Evolutionary conservation across 768 basidiomycete genomes (phyloP).

Genomic region (Tulasnella sp.): DNA sequence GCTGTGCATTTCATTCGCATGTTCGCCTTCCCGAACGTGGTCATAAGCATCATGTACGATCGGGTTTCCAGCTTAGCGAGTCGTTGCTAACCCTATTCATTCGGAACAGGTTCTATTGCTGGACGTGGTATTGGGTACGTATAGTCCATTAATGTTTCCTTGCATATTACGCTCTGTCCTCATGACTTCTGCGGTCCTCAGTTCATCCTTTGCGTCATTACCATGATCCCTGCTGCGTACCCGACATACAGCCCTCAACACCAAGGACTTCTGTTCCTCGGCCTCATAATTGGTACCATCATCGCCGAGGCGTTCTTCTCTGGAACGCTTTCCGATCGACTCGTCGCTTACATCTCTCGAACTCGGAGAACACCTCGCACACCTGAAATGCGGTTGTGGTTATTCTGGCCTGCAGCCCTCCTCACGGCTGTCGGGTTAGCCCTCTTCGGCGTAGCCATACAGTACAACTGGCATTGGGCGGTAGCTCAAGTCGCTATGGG

Average conservation of each 20-base stretch:
- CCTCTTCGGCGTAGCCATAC: constrained; percentile 17
- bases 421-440: constrained; percentile 17
- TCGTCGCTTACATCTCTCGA: constrained; percentile 16
- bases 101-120: constrained; percentile 19
- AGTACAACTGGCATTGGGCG: constrained; percentile 21
- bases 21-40: constrained; percentile 22
- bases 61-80: not conserved
- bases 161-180: not conserved
- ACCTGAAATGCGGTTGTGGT: constrained; percentile 23
- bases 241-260: constrained; percentile 15
- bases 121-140: constrained; percentile 24
- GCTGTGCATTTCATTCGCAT: constrained; percentile 15
- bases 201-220: constrained; percentile 24
- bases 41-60: constrained; percentile 16
- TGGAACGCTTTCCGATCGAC: constrained; percentile 21
- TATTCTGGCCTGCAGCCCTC: constrained; percentile 20
- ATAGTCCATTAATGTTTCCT: not conserved
- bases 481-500: constrained; percentile 6
- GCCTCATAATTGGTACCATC: constrained; percentile 22
- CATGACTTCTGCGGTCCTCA: not conserved
- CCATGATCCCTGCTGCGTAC: constrained; percentile 23
- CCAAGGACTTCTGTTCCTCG: constrained; percentile 22
- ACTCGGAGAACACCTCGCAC: not conserved
- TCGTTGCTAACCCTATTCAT: not conserved
- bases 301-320: constrained; percentile 21